Base-by-base conservation (phyloP, 2,329 filamentous ascomycete species). In the Sclerotinia glacialis region DNA sequence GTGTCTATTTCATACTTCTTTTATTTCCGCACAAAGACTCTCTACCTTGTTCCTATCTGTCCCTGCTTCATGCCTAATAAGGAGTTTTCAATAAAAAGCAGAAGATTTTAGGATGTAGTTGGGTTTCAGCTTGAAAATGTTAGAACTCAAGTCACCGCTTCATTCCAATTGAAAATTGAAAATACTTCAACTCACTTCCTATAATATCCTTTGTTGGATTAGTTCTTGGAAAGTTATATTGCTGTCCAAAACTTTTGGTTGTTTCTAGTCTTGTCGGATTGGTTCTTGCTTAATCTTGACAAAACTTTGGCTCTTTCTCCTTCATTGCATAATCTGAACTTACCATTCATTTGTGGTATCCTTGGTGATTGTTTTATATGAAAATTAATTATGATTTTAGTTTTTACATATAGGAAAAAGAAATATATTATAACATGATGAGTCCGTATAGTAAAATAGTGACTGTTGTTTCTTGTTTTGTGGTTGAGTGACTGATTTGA, bases 41-140 rank as follows among this genome's bases (percentile, higher is more conserved):
- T 14, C 14, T 47, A 1, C 3, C 28, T 12, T 2, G 0, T 16
- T 6, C 1, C 4, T n/a, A 0, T 47, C 1, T 23, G 1, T 0
- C 6, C 23, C n/a, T n/a, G 3, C 18, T 5, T 16, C 2, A 37
- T 37, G 34, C 12, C 34, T 12, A 31, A 6, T 1, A 6, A 31
- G 31, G 5, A 6, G 31, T 31, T 31, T 31, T 31, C 31, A 5
- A 31, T 31, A 31, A 31, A 31, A 31, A n/a, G n/a, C n/a, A 31
- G 7, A 31, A 31, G 4, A 31, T 31, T 31, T 31, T 31, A 6
- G 5, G 31, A 31, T 31, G 31, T 7, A 6, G 11, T 21, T 23
- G 1, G 14, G 1, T 9, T 11, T 21, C 3, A 14, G 4, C 12
- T 23, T 31, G 28, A 6, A 5, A 6, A 1, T 23, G 2, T 23